Evolutionary conservation across 2,329 filamentous ascomycete genomes (phyloP), one percentile per base, ranked within the genome.

Genomic region (Paramyrothecium roridum): DNA sequence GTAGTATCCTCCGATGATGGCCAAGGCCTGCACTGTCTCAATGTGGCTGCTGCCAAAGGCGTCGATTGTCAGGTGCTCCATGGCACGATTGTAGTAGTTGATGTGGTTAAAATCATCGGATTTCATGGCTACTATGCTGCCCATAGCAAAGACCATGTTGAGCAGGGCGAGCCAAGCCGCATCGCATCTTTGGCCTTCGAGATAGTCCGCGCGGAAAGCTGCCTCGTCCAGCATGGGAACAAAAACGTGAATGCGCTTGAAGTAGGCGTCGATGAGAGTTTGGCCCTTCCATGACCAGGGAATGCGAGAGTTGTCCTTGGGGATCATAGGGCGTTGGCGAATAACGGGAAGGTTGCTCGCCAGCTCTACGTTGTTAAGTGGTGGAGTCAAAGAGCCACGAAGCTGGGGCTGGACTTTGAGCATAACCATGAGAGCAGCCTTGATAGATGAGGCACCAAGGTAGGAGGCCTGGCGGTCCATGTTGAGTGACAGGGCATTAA

Each of bases 81-180:
- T 87, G 19, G 87, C 85, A 26, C 83, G 80, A 60, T 81, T 82
- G 70, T 89, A 91, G 71, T 88, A 91, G 59, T 81, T 81, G 63
- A 89, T 80, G 63, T 91, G 88, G 54, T 80, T 84, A 59, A 84
- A 82, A 65, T 90, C 87, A 45, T 87, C 78, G 1, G 79, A 80
- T 62, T 81, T 87, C 59, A 82, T 84, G 37, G 85, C 85, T 2
- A 83, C 86, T 51, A 92, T 85, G 62, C 85, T 89, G 16, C 89
- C 89, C 74, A 91, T 83, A 4, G 88, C 87, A 60, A 91, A 87
- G 4, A 92, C 87, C 75, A 89, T 89, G 67, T 92, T 91, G 20
- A 91, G 74, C 8, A 92, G 72, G 10, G 86, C 85, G 19, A 90
- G 77, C 89, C 89, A 92, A 20, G 87, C 80, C 1, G 82, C 77